Percentiles rank a stretch among this genome's conserved stretches.
Evolutionary conservation across 805 yeast genomes (phyloP).

Genomic region (Candida berthetii): DNA sequence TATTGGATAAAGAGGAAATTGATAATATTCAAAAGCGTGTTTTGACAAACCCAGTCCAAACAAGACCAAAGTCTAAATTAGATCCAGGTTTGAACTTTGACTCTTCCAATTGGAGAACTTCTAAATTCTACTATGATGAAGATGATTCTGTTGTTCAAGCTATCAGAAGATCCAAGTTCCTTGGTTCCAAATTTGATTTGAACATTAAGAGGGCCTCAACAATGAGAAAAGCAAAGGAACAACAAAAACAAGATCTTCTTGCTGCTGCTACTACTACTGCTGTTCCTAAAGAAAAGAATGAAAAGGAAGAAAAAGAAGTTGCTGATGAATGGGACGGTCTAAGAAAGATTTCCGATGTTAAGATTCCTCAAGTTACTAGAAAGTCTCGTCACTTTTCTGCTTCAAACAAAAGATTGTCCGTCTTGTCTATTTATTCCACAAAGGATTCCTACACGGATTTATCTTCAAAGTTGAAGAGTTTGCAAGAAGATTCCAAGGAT

Average conservation of each 20-base stretch:
- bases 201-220: constrained; percentile 21
- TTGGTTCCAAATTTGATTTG: constrained; percentile 33
- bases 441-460: constrained; percentile 58
- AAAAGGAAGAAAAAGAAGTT: constrained; percentile 3
- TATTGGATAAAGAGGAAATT: constrained; percentile 19
- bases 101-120: constrained; percentile 12
- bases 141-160: constrained; percentile 30
- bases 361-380: constrained; percentile 67
- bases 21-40: constrained; percentile 28
- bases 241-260: constrained; percentile 3
- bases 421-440: constrained; percentile 67
- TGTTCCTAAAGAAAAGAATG: constrained; percentile 3
- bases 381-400: constrained; percentile 56
- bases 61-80: constrained; percentile 36
- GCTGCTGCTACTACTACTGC: not conserved
- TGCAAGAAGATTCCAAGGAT: constrained; percentile 6
- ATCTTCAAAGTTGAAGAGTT: constrained; percentile 32
- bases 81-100: constrained; percentile 34
- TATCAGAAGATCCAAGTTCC: constrained; percentile 36
- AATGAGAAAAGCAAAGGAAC: constrained; percentile 16
- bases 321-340: constrained; percentile 26
- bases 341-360: constrained; percentile 52
- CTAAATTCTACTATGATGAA: constrained; percentile 14
- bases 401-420: constrained; percentile 62
- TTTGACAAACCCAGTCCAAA: constrained; percentile 26